phyloP scores from a whole-genome alignment of 2,329 filamentous ascomycete species.

The Endothia cerciana region DNA sequence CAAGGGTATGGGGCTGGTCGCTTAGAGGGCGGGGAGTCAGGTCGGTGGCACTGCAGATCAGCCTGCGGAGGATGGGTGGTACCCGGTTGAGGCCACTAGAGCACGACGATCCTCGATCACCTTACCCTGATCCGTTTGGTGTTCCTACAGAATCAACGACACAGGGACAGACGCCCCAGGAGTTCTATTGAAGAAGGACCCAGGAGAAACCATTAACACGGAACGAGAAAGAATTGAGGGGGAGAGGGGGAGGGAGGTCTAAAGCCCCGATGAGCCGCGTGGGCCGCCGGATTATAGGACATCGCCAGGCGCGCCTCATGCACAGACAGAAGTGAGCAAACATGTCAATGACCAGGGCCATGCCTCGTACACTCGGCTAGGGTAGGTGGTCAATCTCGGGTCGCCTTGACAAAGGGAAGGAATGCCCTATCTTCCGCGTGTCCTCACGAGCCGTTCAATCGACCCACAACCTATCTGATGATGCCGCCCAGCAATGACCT shows the following conservation, averaged over 20 bases:
- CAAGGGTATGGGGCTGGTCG: conserved; percentile 69
- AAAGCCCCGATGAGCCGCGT: background rate
- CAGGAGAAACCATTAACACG: background rate
- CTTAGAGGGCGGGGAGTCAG: conserved; percentile 11
- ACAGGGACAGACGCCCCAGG: background rate
- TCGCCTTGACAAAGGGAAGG: background rate
- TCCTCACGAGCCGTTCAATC: background rate
- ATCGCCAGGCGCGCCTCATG: background rate
- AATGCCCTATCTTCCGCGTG: no score
- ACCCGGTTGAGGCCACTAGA: background rate
- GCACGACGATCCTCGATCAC: no score
- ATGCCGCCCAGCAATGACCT: background rate
- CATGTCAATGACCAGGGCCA: background rate
- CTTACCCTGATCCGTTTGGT: background rate
- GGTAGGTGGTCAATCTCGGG: background rate
- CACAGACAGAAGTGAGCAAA: background rate
- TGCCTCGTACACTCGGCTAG: background rate
- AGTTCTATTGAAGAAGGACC: background rate
- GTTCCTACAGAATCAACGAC: background rate
- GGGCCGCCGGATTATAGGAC: background rate
- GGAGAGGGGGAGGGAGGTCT: background rate
- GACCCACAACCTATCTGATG: background rate
- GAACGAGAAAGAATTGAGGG: background rate
- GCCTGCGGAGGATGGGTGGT: background rate
- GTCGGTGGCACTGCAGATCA: conserved; percentile 12